These are phyloP conservation scores for Hura crepitans DNA, from an alignment of 441 rosid species.

Conservation along the genomic window DNA sequence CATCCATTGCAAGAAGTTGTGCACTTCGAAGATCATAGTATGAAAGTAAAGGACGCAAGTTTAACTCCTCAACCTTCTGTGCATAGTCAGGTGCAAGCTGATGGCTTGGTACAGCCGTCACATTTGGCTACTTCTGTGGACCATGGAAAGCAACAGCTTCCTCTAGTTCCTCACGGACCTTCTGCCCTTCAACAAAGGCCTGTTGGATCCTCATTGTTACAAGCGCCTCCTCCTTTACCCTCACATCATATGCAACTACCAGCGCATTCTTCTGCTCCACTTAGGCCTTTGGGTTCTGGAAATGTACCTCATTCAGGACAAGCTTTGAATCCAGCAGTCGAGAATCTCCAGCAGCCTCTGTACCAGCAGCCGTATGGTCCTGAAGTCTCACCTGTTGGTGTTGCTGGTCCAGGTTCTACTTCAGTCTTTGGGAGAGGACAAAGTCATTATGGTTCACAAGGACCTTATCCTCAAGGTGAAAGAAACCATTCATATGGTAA, in stretches of 20 bases:
- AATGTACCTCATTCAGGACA: slow-evolving; percentile 25
- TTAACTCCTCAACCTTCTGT: slow-evolving; percentile 30
- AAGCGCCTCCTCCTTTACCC: slow-evolving; percentile 37
- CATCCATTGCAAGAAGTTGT: slow-evolving; percentile 30
- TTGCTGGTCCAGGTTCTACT: slow-evolving; percentile 31
- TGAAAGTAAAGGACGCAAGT: slow-evolving; percentile 25
- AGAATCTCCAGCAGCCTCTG: slow-evolving; percentile 22
- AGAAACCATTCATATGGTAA: slow-evolving; percentile 23
- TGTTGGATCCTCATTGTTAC: slow-evolving; percentile 38
- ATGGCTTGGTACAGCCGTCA: slow-evolving; percentile 20
- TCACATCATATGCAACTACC: slow-evolving; percentile 33
- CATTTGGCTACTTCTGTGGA: slow-evolving; percentile 18
- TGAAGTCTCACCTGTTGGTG: slow-evolving; percentile 32
- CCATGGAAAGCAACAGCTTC: slow-evolving; percentile 30
- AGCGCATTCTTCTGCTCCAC: slow-evolving; percentile 36
- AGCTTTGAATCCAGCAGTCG: slow-evolving; percentile 19
- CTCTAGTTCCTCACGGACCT: slow-evolving; percentile 26
- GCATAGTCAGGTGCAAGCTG: slow-evolving; percentile 31
- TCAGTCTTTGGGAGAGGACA: slow-evolving; percentile 38
- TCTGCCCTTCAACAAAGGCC: slow-evolving; percentile 42
- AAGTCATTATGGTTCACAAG: slow-evolving; percentile 35
- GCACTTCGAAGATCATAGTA: slow-evolving; percentile 27
- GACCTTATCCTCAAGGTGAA: slow-evolving; percentile 35
- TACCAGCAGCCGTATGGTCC: slow-evolving; percentile 32
- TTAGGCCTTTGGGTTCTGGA: slow-evolving; percentile 40